phyloP scores from a whole-genome alignment of 108 stramenopile species.

The Schizochytrium sp. region DNA sequence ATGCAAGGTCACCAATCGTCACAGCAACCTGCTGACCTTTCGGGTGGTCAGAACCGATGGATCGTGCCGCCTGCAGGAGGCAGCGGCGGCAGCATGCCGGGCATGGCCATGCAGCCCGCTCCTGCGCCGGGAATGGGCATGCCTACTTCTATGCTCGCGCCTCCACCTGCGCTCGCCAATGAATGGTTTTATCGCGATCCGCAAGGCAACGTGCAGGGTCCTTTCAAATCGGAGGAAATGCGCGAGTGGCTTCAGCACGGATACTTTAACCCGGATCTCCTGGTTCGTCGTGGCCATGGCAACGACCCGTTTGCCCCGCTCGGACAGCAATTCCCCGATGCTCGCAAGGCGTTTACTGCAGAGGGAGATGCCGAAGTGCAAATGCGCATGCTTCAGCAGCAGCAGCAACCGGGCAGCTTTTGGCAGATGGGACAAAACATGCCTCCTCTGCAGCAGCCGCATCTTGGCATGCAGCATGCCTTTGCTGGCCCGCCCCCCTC shows the following conservation, averaged over 20 bases:
- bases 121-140: background rate
- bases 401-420: slow-evolving; percentile 28
- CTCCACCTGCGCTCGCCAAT: background rate
- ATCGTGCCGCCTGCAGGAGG: background rate
- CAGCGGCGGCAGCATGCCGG: background rate
- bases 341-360: slow-evolving; percentile 50
- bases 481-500: background rate
- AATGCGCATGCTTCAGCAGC: slow-evolving; percentile 22
- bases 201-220: slow-evolving; percentile 61
- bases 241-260: slow-evolving; percentile 93
- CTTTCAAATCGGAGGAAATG: slow-evolving; percentile 86
- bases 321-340: slow-evolving; percentile 48
- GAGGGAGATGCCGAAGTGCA: slow-evolving; percentile 19
- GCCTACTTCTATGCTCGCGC: background rate
- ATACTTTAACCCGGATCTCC: slow-evolving; percentile 86
- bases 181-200: slow-evolving; percentile 46
- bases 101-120: background rate
- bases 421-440: slow-evolving; percentile 13
- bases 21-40: background rate
- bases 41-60: background rate
- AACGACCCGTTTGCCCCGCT: slow-evolving; percentile 65
- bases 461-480: background rate
- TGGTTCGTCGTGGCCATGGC: slow-evolving; percentile 60
- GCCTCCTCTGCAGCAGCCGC: slow-evolving; percentile 31
- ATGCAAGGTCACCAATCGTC: background rate